Evolutionary conservation across 2,329 filamentous ascomycete genomes (phyloP).

Genomic region (Colletotrichum sp.): DNA sequence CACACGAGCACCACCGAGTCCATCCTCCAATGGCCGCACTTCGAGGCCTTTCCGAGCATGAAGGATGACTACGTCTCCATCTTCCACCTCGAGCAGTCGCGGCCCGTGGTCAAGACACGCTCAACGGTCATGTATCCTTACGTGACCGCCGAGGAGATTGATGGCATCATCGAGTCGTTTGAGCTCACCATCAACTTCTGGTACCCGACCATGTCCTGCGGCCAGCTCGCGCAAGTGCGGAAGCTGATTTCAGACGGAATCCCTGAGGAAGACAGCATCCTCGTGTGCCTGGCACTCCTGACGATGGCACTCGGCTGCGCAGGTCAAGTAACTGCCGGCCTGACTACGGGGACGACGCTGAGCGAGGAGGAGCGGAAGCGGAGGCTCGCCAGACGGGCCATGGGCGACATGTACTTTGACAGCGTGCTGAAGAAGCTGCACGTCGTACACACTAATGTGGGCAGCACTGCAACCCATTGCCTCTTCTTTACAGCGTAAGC

Average conservation of each 20-base stretch:
- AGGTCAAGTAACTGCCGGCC: constrained; percentile 40
- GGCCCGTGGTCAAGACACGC: constrained; percentile 38
- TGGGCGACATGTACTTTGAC: constrained; percentile 51
- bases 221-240: constrained; percentile 38
- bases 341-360: constrained; percentile 24
- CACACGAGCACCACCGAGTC: constrained; percentile 57
- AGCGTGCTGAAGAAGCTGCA: constrained; percentile 50
- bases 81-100: constrained; percentile 51
- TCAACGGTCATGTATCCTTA: constrained; percentile 45
- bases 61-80: constrained; percentile 48
- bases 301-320: constrained; percentile 54
- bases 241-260: constrained; percentile 35
- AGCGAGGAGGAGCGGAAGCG: constrained; percentile 32
- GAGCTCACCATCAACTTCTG: constrained; percentile 55
- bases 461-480: constrained; percentile 51
- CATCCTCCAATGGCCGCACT: constrained; percentile 56
- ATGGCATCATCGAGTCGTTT: constrained; percentile 47
- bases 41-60: constrained; percentile 48
- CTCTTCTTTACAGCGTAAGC: constrained; percentile 55
- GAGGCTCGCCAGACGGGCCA: constrained; percentile 34
- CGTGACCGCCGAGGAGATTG: constrained; percentile 44
- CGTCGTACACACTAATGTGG: constrained; percentile 50
- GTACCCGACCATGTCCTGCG: constrained; percentile 54
- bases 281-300: constrained; percentile 48
- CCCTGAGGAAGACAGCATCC: constrained; percentile 39